Percentiles rank a stretch among this genome's conserved stretches.
These are phyloP conservation scores for Cardamine resedifolia DNA, from an alignment of 345 rosid genomes.

Conservation along the genomic window DNA sequence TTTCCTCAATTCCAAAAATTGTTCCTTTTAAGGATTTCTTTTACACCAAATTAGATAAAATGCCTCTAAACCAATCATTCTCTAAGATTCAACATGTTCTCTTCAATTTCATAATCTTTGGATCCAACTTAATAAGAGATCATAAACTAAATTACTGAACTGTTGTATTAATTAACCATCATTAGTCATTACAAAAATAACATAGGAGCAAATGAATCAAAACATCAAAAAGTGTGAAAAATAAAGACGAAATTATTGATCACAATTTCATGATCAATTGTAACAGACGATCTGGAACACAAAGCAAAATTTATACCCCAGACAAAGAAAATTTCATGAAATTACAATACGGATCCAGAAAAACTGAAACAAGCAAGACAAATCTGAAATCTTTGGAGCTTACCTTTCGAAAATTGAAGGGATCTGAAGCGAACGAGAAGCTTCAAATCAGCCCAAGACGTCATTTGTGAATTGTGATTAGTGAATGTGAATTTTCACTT, in stretches of 20 bases:
- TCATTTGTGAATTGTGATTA: background rate
- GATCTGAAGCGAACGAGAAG: slow-evolving; percentile 16
- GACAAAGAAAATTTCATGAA: background rate
- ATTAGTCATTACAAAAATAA: background rate
- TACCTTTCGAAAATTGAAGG: slow-evolving; percentile 27
- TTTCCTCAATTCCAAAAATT: background rate
- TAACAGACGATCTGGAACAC: background rate
- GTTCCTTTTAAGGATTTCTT: background rate
- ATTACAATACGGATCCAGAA: slow-evolving; percentile 11
- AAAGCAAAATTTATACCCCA: background rate
- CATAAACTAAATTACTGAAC: background rate
- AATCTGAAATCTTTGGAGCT: background rate
- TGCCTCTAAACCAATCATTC: background rate
- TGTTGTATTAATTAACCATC: background rate
- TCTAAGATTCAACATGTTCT: background rate
- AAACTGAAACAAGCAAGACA: background rate
- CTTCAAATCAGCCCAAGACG: slow-evolving; percentile 22
- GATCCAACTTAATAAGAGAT: background rate
- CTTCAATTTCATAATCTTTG: background rate
- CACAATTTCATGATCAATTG: background rate
- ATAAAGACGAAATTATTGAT: background rate
- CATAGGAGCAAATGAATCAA: background rate
- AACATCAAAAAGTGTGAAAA: background rate
- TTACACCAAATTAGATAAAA: background rate
- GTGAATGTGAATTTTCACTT: background rate